Conservation (phyloP, 2,329 filamentous ascomycete species). For the Hypomyces rosellus region DNA sequence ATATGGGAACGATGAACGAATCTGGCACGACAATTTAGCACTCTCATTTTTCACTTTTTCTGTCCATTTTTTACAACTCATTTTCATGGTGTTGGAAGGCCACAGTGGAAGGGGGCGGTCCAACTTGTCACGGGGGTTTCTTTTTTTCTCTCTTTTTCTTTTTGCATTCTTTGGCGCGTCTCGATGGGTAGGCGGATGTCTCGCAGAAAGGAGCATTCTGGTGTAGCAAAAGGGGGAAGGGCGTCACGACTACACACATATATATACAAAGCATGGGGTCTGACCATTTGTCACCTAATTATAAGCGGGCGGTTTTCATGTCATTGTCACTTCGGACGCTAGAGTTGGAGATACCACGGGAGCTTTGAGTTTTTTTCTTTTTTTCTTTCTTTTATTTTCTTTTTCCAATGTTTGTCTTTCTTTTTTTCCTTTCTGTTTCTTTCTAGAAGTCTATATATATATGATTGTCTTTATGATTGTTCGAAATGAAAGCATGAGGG, state of each 20-base stretch:
- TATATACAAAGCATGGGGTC: not conserved
- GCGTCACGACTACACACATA: not conserved
- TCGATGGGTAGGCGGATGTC: not conserved
- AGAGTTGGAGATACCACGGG: conserved; percentile 13
- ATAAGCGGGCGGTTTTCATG: not conserved
- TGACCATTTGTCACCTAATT: too few relatives aligned
- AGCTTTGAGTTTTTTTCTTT: not conserved
- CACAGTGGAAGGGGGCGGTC: not conserved
- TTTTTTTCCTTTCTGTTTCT: not conserved
- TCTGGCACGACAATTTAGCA: not conserved
- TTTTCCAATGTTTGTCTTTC: not conserved
- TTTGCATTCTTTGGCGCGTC: not conserved
- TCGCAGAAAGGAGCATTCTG: too few relatives aligned
- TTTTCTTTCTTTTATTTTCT: not conserved
- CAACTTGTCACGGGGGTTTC: not conserved
- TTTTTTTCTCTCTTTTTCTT: conserved; percentile 2
- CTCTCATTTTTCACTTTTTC: not conserved
- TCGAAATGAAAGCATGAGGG: too few relatives aligned
- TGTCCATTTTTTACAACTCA: not conserved
- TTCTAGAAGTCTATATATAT: not conserved
- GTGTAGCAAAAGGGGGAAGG: too few relatives aligned
- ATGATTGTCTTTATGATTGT: too few relatives aligned
- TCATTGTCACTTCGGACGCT: conserved; percentile 12
- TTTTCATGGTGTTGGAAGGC: conserved; percentile 2
- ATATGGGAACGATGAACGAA: conserved; percentile 8